These are phyloP conservation scores for Yamadazyma insecticola DNA, from an alignment of 805 yeast genomes.

Conservation along the genomic window DNA sequence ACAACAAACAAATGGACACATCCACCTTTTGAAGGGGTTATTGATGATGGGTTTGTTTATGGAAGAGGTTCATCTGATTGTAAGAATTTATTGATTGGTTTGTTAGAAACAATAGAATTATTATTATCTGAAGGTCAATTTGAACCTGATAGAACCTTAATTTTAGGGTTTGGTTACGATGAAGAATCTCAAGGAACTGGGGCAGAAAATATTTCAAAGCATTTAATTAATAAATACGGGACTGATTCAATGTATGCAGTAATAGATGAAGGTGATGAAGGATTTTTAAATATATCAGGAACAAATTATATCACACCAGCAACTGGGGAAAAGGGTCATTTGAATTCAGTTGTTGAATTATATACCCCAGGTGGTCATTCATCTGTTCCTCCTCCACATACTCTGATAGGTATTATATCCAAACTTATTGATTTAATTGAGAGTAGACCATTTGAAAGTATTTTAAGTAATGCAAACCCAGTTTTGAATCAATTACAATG, in stretches of 20 bases:
- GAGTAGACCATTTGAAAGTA: conserved; percentile 27
- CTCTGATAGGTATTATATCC: conserved; percentile 44
- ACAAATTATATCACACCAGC: conserved; percentile 39
- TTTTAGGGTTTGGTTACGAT: conserved; percentile 45
- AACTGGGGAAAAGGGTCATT: conserved; percentile 45
- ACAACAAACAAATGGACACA: conserved; percentile 33
- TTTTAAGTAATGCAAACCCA: conserved; percentile 40
- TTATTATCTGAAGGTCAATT: conserved; percentile 26
- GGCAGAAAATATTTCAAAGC: conserved; percentile 28
- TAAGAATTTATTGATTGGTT: conserved; percentile 39
- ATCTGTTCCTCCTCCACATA: conserved; percentile 46
- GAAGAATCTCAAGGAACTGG: conserved; percentile 43
- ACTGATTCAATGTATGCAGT: conserved; percentile 37
- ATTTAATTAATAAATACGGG: conserved; percentile 33
- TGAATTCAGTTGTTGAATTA: conserved; percentile 34
- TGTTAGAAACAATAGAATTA: conserved; percentile 31
- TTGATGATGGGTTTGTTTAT: conserved; percentile 23
- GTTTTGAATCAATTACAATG: conserved; percentile 40
- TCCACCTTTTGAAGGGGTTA: conserved; percentile 33
- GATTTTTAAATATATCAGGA: conserved; percentile 21
- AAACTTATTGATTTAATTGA: conserved; percentile 37
- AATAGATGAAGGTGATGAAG: conserved; percentile 37
- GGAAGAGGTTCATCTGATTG: conserved; percentile 36
- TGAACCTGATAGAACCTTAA: conserved; percentile 38
- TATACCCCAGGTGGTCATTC: conserved; percentile 49